phyloP scores from a whole-genome alignment of 495 filamentous ascomycete species.

The Filosporella fistucella region DNA sequence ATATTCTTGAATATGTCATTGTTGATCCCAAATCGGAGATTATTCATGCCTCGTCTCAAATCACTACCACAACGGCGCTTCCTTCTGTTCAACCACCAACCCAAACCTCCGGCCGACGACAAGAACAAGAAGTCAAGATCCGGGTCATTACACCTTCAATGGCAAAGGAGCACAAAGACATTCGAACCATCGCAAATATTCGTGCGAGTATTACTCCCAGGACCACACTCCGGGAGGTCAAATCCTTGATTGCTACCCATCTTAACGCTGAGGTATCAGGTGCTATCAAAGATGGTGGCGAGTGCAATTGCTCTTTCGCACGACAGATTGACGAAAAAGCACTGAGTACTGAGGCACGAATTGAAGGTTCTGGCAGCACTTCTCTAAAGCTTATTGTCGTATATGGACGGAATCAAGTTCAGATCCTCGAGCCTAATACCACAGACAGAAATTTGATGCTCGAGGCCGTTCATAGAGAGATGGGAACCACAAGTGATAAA shows the following conservation, averaged over 20 bases:
- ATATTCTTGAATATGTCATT: slow-evolving; percentile 13
- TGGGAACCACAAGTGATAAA: too few relatives aligned
- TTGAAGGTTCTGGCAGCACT: slow-evolving; percentile 1
- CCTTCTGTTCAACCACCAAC: not conserved
- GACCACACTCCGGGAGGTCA: slow-evolving; percentile 14
- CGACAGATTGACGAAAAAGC: slow-evolving; percentile 18
- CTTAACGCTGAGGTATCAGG: slow-evolving; percentile 1
- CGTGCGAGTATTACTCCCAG: slow-evolving; percentile 2
- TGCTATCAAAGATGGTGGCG: not conserved
- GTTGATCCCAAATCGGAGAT: slow-evolving; percentile 9
- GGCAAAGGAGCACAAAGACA: slow-evolving; percentile 8
- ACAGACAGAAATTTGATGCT: not conserved
- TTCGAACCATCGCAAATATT: slow-evolving; percentile 5
- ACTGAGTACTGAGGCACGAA: slow-evolving; percentile 10
- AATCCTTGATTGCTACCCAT: slow-evolving; percentile 3
- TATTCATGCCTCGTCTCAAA: slow-evolving; percentile 7
- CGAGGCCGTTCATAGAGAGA: not conserved
- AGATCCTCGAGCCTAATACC: slow-evolving; percentile 9
- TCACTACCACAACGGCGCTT: not conserved
- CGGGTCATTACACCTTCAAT: slow-evolving; percentile 17
- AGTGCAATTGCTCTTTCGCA: slow-evolving; percentile 28
- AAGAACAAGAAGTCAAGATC: slow-evolving; percentile 6
- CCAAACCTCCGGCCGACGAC: not conserved
- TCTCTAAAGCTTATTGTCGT: not conserved
- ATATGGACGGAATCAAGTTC: slow-evolving; percentile 4